These are phyloP conservation scores for Waltiozyma solani DNA, from an alignment of 1,139 yeast species.

Conservation along the genomic window DNA sequence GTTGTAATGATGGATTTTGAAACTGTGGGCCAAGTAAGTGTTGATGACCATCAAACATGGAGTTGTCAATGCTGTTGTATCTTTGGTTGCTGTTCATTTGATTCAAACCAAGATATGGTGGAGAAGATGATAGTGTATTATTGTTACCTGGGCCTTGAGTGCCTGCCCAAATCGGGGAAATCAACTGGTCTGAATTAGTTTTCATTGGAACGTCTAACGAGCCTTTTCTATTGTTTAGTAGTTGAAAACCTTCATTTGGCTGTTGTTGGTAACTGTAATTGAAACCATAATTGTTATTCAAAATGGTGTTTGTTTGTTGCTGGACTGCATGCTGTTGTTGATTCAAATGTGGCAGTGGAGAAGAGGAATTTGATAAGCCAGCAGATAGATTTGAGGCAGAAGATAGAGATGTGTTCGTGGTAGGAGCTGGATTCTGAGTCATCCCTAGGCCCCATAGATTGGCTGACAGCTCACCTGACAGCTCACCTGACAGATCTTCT, in stretches of 20 bases:
- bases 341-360: background rate
- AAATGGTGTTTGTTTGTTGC: background rate
- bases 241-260: background rate
- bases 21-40: background rate
- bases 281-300: background rate
- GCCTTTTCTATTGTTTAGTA: too few species aligned
- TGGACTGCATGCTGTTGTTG: too few species aligned
- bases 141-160: background rate
- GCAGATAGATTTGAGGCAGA: background rate
- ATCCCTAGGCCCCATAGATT: background rate
- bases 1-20: background rate
- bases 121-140: background rate
- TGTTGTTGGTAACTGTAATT: too few species aligned
- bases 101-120: background rate
- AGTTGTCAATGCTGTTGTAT: background rate
- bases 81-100: background rate
- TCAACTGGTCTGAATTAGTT: background rate
- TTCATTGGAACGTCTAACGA: background rate
- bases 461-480: background rate
- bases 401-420: background rate
- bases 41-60: background rate
- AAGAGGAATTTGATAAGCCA: background rate
- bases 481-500: background rate
- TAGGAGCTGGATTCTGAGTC: background rate
- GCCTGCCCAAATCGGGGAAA: background rate